phyloP scores from a whole-genome alignment of 2,329 filamentous ascomycete species.

The Escovopsis sp. region DNA sequence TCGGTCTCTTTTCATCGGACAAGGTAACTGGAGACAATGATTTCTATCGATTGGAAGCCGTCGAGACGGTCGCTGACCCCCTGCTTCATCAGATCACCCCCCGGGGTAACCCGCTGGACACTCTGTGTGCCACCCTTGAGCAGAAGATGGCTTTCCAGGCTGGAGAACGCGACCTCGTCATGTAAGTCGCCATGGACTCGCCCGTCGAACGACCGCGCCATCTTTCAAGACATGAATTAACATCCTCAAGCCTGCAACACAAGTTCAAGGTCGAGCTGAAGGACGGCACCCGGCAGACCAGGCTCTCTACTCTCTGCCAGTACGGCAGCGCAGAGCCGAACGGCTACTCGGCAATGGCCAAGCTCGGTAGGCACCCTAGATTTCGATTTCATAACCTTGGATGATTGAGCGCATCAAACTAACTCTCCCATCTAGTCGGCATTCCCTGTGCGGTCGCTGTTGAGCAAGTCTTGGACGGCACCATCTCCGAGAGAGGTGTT shows the following conservation, averaged over 20 bases:
- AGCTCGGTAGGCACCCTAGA: slow-evolving; percentile 32
- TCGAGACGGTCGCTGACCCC: too few relatives aligned
- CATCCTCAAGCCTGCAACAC: slow-evolving; percentile 40
- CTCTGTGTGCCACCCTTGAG: slow-evolving; percentile 77
- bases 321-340: slow-evolving; percentile 53
- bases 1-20: slow-evolving; percentile 42
- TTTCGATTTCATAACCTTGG: too few relatives aligned
- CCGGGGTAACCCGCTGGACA: slow-evolving; percentile 69
- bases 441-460: slow-evolving; percentile 51
- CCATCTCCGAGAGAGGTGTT: slow-evolving; percentile 31
- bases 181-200: slow-evolving; percentile 13
- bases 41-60: too few relatives aligned
- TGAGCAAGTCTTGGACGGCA: slow-evolving; percentile 62
- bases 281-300: slow-evolving; percentile 61
- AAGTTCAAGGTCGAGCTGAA: slow-evolving; percentile 72
- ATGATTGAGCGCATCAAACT: too few relatives aligned
- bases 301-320: slow-evolving; percentile 70
- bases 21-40: too few relatives aligned
- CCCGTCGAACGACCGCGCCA: too few relatives aligned
- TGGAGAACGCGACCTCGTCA: slow-evolving; percentile 71
- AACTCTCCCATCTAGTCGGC: neutral
- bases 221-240: too few relatives aligned
- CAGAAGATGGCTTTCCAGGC: slow-evolving; percentile 79
- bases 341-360: slow-evolving; percentile 75
- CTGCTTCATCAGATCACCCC: slow-evolving; percentile 49